Conservation (phyloP, 192 early-diverging fungal species). For the Backusella westeae region DNA sequence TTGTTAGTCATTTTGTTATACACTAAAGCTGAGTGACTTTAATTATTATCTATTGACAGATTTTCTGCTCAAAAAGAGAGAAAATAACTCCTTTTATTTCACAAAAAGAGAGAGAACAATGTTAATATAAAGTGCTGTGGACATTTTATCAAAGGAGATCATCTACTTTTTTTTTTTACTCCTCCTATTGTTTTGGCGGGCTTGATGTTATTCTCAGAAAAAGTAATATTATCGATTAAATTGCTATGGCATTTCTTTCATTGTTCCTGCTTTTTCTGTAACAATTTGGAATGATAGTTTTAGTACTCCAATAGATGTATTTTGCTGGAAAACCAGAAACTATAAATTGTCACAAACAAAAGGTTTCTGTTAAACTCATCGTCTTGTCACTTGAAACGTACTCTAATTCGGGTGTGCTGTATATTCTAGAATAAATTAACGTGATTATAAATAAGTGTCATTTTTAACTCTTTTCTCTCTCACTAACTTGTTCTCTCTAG, state of each 20-base stretch:
- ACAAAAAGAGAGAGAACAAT: background rate
- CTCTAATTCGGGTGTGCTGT: background rate
- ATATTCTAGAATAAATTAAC: background rate
- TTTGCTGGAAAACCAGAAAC: background rate
- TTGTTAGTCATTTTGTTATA: background rate
- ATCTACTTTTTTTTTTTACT: background rate
- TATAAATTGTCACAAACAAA: background rate
- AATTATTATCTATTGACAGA: slow-evolving; percentile 2
- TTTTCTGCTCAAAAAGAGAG: background rate
- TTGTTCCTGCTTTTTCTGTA: background rate
- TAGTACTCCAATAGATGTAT: no score
- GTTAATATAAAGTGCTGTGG: background rate
- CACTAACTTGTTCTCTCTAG: background rate
- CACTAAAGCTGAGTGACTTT: background rate
- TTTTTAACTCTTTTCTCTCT: background rate
- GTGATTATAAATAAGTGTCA: background rate
- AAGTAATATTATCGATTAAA: background rate
- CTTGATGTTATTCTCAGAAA: slow-evolving; percentile 2
- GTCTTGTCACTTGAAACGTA: background rate
- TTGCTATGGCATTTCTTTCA: background rate
- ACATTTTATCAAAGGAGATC: slow-evolving; percentile 4
- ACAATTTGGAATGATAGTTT: background rate
- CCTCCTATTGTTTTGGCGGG: background rate
- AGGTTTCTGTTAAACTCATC: background rate
- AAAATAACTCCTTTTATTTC: background rate